Conservation (phyloP, 78 protist genomes). For the Bigelowiella natans region DNA sequence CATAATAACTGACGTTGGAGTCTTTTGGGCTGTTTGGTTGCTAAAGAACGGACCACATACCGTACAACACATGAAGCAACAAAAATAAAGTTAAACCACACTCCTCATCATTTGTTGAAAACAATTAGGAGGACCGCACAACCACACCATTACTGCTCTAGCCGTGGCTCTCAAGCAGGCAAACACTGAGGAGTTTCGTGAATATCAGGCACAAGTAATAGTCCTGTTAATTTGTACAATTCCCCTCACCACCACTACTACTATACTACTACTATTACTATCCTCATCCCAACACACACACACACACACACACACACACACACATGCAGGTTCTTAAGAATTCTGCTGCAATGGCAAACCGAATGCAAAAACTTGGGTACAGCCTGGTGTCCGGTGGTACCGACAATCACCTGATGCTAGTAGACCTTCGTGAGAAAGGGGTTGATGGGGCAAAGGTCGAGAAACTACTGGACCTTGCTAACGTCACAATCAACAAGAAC, state of each 20-base stretch:
- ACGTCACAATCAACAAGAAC: conserved; percentile 72
- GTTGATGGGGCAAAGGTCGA: conserved; percentile 26
- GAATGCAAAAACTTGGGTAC: background rate
- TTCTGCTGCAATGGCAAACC: background rate
- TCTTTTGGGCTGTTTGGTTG: too few relatives aligned
- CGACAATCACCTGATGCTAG: conserved; percentile 68
- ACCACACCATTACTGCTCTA: conserved; percentile 69
- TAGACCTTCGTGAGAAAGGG: conserved; percentile 40
- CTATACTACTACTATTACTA: background rate
- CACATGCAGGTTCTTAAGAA: background rate
- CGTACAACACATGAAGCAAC: background rate
- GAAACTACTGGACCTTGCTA: conserved; percentile 37
- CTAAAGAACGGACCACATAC: background rate
- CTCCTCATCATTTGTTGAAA: too few relatives aligned
- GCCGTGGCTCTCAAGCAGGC: conserved; percentile 56
- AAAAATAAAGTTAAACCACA: too few relatives aligned
- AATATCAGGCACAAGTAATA: conserved; percentile 43
- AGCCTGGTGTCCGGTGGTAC: conserved; percentile 33
- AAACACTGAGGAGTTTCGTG: conserved; percentile 41
- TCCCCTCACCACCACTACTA: background rate
- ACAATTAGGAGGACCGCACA: conserved; percentile 91
- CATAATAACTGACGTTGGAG: background rate
- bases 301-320: background rate
- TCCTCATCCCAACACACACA: background rate
- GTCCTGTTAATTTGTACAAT: background rate